phyloP scores from a whole-genome alignment of 306 rosid genomes.

The Rosa lucieae region DNA sequence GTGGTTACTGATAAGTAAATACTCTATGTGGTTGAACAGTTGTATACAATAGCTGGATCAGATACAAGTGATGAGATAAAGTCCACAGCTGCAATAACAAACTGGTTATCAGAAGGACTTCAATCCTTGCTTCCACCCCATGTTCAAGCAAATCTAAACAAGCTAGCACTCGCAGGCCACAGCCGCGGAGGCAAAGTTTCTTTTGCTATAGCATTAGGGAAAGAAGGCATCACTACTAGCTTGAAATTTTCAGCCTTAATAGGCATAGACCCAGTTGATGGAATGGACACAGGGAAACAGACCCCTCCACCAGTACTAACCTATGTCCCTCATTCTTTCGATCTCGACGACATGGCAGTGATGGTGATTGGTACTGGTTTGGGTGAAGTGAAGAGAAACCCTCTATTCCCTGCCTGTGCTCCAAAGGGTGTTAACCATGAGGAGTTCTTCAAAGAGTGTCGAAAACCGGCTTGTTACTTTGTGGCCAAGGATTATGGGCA shows the following conservation, averaged over 20 bases:
- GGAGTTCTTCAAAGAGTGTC: constrained; percentile 65
- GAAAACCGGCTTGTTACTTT: constrained; percentile 57
- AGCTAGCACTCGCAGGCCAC: constrained; percentile 71
- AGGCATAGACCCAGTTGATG: constrained; percentile 93
- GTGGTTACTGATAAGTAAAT: background rate
- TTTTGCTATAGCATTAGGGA: constrained; percentile 64
- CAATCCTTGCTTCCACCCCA: constrained; percentile 45
- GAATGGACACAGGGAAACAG: constrained; percentile 67
- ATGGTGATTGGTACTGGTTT: constrained; percentile 72
- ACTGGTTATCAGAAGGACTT: constrained; percentile 71
- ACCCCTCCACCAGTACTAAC: constrained; percentile 86
- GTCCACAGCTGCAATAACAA: constrained; percentile 55
- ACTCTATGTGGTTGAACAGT: constrained; percentile 37
- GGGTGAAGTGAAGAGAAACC: constrained; percentile 58
- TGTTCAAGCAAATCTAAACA: constrained; percentile 47
- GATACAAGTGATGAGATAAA: constrained; percentile 60
- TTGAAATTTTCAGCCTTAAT: constrained; percentile 67
- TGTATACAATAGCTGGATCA: constrained; percentile 61
- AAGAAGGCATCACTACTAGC: constrained; percentile 28
- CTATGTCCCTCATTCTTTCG: constrained; percentile 60
- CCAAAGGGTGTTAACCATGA: constrained; percentile 80
- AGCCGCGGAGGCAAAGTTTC: constrained; percentile 89
- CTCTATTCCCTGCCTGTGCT: constrained; percentile 75
- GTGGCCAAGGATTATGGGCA: constrained; percentile 78
- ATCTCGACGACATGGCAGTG: constrained; percentile 52